Conservation (phyloP, 345 rosid species). For the Eucalyptus curtisii region DNA sequence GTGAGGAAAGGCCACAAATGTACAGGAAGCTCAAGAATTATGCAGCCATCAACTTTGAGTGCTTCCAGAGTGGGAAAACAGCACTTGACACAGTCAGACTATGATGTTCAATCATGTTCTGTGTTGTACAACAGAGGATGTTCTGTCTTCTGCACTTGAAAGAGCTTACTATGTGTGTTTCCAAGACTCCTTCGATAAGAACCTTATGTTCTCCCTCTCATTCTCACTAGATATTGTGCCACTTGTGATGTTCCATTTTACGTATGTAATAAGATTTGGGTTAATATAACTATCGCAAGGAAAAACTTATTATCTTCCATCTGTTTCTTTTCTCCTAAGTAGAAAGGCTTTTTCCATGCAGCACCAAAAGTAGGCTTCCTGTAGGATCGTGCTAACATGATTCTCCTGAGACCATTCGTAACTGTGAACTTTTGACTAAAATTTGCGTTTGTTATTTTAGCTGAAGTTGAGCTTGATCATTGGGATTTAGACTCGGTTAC, state of each 20-base stretch:
- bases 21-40: slow-evolving; percentile 18
- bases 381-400: neutral
- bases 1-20: slow-evolving; percentile 8
- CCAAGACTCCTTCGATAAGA: neutral
- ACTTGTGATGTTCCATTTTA: neutral
- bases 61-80: slow-evolving; percentile 11
- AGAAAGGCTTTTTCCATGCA: neutral
- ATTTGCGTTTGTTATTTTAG: neutral
- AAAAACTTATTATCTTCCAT: neutral
- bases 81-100: neutral
- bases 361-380: neutral
- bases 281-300: neutral
- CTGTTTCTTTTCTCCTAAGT: neutral
- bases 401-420: neutral
- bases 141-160: neutral
- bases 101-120: neutral
- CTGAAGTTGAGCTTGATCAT: neutral
- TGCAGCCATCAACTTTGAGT: slow-evolving; percentile 10
- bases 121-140: neutral
- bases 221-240: neutral
- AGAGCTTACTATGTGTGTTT: neutral
- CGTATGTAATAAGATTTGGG: neutral
- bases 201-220: neutral
- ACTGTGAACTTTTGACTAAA: neutral
- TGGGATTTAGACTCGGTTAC: neutral